These are phyloP conservation scores for Glycine tomentella DNA, from an alignment of 306 rosid species.

Conservation along the genomic window DNA sequence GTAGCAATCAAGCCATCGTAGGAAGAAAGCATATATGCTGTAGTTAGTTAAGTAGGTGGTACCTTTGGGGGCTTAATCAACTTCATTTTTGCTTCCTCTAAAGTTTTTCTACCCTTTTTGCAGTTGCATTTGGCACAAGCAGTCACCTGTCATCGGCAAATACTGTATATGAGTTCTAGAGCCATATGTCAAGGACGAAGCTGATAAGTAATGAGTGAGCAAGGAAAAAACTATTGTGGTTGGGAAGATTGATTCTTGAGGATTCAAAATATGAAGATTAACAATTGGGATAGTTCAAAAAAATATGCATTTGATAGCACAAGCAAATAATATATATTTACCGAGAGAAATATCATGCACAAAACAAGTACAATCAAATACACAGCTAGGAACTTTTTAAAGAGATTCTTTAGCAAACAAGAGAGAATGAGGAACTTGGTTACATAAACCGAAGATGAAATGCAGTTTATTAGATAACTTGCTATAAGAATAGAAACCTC, in stretches of 20 bases:
- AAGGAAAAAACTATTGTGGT: neutral
- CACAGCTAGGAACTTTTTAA: no score
- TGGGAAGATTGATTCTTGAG: neutral
- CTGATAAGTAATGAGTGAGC: neutral
- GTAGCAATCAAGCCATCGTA: conserved; percentile 27
- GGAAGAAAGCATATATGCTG: conserved; percentile 17
- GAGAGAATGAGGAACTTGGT: no score
- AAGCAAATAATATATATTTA: neutral
- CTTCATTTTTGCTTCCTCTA: conserved; percentile 92
- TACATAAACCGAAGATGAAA: neutral
- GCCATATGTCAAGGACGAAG: neutral
- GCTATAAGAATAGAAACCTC: neutral
- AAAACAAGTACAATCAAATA: neutral
- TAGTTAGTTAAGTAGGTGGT: conserved; percentile 41
- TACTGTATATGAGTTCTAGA: conserved; percentile 33
- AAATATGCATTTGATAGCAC: neutral
- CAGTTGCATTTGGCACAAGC: conserved; percentile 93
- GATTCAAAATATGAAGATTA: neutral
- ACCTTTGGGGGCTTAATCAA: conserved; percentile 84
- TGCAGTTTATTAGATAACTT: neutral
- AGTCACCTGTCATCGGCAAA: conserved; percentile 66
- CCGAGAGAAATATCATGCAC: neutral
- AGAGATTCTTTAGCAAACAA: no score
- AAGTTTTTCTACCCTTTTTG: conserved; percentile 79
- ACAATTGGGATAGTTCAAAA: neutral